Evolutionary conservation across 116 monocot species (phyloP).

Genomic region (Phalaenopsis hybrid): DNA sequence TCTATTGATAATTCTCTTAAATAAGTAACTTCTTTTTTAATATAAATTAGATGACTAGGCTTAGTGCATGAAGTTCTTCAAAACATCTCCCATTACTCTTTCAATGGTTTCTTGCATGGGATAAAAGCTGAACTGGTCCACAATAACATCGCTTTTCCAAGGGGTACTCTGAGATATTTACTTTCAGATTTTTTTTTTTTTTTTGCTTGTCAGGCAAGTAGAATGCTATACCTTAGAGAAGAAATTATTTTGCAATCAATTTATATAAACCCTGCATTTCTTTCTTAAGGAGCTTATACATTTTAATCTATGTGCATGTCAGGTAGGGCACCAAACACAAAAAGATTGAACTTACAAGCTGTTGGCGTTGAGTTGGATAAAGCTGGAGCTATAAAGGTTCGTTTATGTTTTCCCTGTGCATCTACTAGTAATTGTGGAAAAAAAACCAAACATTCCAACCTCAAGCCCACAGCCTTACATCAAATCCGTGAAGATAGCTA

Average conservation of each 20-base stretch:
- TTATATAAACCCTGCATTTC: neutral
- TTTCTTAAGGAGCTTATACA: neutral
- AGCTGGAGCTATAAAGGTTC: conserved; percentile 87
- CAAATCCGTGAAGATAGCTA: too few relatives aligned
- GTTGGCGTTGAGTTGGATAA: conserved; percentile 86
- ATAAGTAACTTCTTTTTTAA: too few relatives aligned
- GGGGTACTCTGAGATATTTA: neutral
- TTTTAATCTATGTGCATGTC: conserved; percentile 11
- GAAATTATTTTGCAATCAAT: neutral
- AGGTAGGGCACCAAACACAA: conserved; percentile 84
- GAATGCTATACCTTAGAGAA: neutral
- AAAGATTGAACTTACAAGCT: conserved; percentile 82
- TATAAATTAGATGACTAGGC: neutral
- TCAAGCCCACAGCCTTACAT: neutral
- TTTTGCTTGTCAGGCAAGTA: neutral
- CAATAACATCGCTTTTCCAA: neutral
- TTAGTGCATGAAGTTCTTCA: neutral
- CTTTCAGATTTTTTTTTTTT: neutral
- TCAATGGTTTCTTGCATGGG: neutral
- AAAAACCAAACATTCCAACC: neutral
- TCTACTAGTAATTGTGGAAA: neutral
- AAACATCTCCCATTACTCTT: neutral
- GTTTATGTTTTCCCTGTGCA: conserved; percentile 4
- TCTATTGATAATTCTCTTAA: too few relatives aligned
- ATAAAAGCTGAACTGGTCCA: neutral